A percentile compares a stretch with the other conserved stretches of the same genome.
Evolutionary conservation across 495 filamentous ascomycete species (phyloP).

Genomic region (Annulohypoxylon bovei): DNA sequence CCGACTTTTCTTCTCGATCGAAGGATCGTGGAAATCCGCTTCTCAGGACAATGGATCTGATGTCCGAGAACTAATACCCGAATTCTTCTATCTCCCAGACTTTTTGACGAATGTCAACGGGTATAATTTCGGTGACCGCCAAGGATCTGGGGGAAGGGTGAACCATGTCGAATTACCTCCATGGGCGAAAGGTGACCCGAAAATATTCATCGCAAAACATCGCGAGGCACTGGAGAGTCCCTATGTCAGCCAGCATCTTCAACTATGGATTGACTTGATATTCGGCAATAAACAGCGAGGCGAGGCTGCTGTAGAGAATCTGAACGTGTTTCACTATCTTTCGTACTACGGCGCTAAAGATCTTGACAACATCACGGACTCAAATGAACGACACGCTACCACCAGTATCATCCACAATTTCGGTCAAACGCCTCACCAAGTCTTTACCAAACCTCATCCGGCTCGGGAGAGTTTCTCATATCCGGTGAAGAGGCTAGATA

Average conservation of each 20-base stretch:
- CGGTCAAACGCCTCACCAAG: slow-evolving; percentile 94
- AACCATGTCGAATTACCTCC: slow-evolving; percentile 87
- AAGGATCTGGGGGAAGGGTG: slow-evolving; percentile 79
- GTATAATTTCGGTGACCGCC: slow-evolving; percentile 90
- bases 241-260: slow-evolving; percentile 88
- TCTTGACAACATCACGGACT: slow-evolving; percentile 89
- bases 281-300: slow-evolving; percentile 96
- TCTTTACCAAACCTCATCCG: slow-evolving; percentile 84
- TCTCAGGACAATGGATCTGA: slow-evolving; percentile 91
- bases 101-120: slow-evolving; percentile 91
- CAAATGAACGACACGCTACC: slow-evolving; percentile 81
- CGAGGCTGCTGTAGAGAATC: slow-evolving; percentile 88
- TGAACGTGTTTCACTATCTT: slow-evolving; percentile 95
- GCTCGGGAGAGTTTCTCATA: slow-evolving; percentile 72
- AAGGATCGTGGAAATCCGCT: slow-evolving; percentile 89
- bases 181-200: slow-evolving; percentile 97
- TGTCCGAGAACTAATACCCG: slow-evolving; percentile 91
- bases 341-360: slow-evolving; percentile 95
- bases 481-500: slow-evolving; percentile 76
- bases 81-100: slow-evolving; percentile 96
- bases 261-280: slow-evolving; percentile 95
- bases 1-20: slow-evolving; percentile 91
- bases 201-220: slow-evolving; percentile 94
- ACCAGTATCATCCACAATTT: slow-evolving; percentile 99
- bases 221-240: slow-evolving; percentile 94